phyloP scores from a whole-genome alignment of 768 basidiomycete species.

The Psilocybe subaeruginosa region DNA sequence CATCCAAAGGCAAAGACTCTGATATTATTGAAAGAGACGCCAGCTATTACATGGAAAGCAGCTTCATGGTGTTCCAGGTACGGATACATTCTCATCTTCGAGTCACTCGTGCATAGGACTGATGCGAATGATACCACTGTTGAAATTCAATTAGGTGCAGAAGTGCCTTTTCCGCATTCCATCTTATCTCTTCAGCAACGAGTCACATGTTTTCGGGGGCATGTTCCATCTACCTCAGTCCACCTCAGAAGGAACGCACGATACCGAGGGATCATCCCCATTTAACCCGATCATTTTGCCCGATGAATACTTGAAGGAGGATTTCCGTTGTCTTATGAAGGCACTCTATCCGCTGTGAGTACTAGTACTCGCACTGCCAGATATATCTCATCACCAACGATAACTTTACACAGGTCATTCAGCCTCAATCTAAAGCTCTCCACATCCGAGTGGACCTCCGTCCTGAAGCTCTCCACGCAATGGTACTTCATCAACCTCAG shows the following conservation, averaged over 20 bases:
- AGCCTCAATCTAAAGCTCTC: background rate
- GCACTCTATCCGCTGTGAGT: background rate
- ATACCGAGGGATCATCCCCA: background rate
- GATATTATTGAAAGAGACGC: background rate
- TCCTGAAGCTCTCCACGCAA: slow-evolving; percentile 14
- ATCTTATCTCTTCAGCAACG: slow-evolving; percentile 1
- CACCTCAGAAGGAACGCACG: background rate
- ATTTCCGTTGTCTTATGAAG: background rate
- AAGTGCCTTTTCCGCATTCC: slow-evolving; percentile 12
- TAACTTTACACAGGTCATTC: background rate
- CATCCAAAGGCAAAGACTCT: too few relatives aligned
- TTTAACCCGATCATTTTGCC: slow-evolving; percentile 8
- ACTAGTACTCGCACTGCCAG: too few relatives aligned
- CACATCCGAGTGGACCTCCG: slow-evolving; percentile 12
- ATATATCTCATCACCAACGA: background rate
- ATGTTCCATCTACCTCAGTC: slow-evolving; percentile 6
- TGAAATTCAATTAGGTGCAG: slow-evolving; percentile 1
- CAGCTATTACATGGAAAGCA: slow-evolving; percentile 1
- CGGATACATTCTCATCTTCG: background rate
- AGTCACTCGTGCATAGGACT: background rate
- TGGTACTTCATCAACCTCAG: slow-evolving; percentile 12
- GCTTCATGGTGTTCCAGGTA: background rate
- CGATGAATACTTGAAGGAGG: background rate
- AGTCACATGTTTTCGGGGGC: slow-evolving; percentile 6
- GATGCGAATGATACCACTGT: background rate